Percentiles rank a stretch among this genome's conserved stretches.
Evolutionary conservation across 2,329 filamentous ascomycete species (phyloP).

Genomic region (Cyclaneusma minus): DNA sequence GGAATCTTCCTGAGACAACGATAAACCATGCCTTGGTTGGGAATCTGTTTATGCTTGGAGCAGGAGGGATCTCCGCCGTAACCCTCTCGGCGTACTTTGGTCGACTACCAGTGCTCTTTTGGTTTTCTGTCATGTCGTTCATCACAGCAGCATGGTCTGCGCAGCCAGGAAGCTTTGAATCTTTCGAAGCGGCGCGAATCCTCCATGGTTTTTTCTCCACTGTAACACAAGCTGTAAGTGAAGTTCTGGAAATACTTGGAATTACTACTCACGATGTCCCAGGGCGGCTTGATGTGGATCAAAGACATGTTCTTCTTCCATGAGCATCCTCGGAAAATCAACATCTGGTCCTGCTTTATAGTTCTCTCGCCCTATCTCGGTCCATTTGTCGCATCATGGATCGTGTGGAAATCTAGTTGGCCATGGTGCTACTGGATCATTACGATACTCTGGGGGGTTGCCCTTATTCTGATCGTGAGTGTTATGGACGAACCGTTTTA

Average conservation of each 20-base stretch:
- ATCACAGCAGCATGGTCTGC: slow-evolving; percentile 4
- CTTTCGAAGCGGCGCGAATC: slow-evolving; percentile 5
- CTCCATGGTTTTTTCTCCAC: slow-evolving; percentile 13
- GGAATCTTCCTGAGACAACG: slow-evolving; percentile 26
- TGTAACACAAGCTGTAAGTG: slow-evolving; percentile 6
- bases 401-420: slow-evolving; percentile 6
- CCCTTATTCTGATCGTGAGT: slow-evolving; percentile 4
- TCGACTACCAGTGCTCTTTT: slow-evolving; percentile 22
- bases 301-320: slow-evolving; percentile 46
- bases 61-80: slow-evolving; percentile 9
- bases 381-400: slow-evolving; percentile 19
- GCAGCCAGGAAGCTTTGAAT: slow-evolving; percentile 3
- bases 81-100: slow-evolving; percentile 26
- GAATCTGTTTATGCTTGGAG: slow-evolving; percentile 32
- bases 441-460: slow-evolving; percentile 5
- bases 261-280: slow-evolving; percentile 14
- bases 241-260: slow-evolving; percentile 6
- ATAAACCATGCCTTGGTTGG: slow-evolving; percentile 34
- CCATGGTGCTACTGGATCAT: slow-evolving; percentile 7
- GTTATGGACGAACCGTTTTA: slow-evolving; percentile 32
- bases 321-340: slow-evolving; percentile 30
- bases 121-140: slow-evolving; percentile 4
- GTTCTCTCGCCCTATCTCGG: slow-evolving; percentile 28
- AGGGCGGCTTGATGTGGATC: slow-evolving; percentile 34
- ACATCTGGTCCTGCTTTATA: slow-evolving; percentile 27